phyloP scores from a whole-genome alignment of 192 early-diverging fungal genomes.

The Geranomyces variabilis region DNA sequence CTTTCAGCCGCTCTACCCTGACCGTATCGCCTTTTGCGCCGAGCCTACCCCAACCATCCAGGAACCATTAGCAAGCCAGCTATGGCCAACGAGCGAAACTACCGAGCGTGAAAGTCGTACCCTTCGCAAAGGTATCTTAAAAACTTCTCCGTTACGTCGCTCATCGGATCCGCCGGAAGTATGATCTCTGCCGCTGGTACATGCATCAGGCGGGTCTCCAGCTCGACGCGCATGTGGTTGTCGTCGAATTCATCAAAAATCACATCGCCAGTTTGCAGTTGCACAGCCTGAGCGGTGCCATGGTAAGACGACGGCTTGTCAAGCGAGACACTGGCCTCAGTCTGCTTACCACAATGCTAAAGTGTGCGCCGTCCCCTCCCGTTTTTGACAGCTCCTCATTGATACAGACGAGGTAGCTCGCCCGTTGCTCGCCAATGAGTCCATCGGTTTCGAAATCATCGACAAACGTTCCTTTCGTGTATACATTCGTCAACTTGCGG shows the following conservation, averaged over 20 bases:
- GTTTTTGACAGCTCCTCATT: constrained; percentile 37
- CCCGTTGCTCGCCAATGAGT: constrained; percentile 16
- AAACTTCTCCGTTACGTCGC: constrained; percentile 60
- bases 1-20: constrained; percentile 59
- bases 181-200: constrained; percentile 71
- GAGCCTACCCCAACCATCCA: too few species aligned
- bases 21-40: constrained; percentile 46
- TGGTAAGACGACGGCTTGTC: too few species aligned
- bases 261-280: constrained; percentile 69
- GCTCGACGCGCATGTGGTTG: constrained; percentile 59
- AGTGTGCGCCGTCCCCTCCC: not conserved
- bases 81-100: too few species aligned
- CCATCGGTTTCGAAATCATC: constrained; percentile 48
- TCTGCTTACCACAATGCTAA: constrained; percentile 34
- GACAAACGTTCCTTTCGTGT: constrained; percentile 69
- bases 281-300: constrained; percentile 57
- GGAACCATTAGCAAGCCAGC: too few species aligned
- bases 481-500: constrained; percentile 66
- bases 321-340: not conserved
- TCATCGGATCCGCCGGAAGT: constrained; percentile 54
- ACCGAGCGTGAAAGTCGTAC: constrained; percentile 17
- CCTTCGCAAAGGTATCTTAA: constrained; percentile 18
- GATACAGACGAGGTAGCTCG: constrained; percentile 57
- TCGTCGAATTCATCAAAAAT: constrained; percentile 76
- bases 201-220: constrained; percentile 72